These are phyloP conservation scores for Setomelanomma holmii DNA, from an alignment of 2,329 filamentous ascomycete genomes.

Conservation along the genomic window DNA sequence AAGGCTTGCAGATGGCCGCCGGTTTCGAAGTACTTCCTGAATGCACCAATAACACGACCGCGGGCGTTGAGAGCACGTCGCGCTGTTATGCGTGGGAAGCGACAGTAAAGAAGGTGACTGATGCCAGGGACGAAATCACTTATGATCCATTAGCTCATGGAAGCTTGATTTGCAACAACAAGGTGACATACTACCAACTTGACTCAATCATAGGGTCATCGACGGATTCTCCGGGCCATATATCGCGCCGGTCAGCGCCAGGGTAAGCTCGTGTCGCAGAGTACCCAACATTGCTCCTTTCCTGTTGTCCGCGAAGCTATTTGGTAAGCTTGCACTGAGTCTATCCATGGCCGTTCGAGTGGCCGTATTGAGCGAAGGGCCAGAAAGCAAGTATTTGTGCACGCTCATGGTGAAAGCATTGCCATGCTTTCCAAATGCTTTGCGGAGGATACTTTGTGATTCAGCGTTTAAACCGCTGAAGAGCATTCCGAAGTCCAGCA, in stretches of 20 bases:
- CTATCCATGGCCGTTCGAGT: conserved; percentile 45
- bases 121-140: conserved; percentile 37
- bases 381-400: conserved; percentile 43
- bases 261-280: conserved; percentile 42
- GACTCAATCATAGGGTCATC: conserved; percentile 44
- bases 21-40: conserved; percentile 51
- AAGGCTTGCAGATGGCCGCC: conserved; percentile 51
- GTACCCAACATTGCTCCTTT: conserved; percentile 22
- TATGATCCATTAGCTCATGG: too few relatives aligned
- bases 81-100: conserved; percentile 36
- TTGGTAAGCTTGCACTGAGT: conserved; percentile 32
- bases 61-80: conserved; percentile 44
- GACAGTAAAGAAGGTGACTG: conserved; percentile 28
- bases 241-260: conserved; percentile 49
- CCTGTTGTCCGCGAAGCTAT: conserved; percentile 8
- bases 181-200: conserved; percentile 45
- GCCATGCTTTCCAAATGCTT: conserved; percentile 41
- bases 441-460: conserved; percentile 20
- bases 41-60: conserved; percentile 39
- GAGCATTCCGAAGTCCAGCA: conserved; percentile 38
- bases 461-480: conserved; percentile 33
- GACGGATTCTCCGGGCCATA: conserved; percentile 54
- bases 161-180: too few relatives aligned
- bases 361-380: conserved; percentile 44
- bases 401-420: conserved; percentile 48